These are phyloP conservation scores for Epichloe hybrida DNA, from an alignment of 2,329 filamentous ascomycete species.

Conservation along the genomic window DNA sequence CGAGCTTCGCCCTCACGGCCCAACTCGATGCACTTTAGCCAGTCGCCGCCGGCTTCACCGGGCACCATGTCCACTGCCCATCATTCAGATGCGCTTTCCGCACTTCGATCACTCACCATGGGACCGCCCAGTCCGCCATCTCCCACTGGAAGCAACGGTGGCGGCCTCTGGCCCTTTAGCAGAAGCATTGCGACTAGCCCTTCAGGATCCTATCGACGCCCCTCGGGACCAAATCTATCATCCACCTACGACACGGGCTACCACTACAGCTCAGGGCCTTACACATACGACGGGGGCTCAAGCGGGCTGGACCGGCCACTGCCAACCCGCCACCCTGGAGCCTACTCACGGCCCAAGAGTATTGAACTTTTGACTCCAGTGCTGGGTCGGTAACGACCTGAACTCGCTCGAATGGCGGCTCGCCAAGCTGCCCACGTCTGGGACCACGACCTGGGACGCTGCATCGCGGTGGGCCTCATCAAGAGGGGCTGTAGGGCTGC, in stretches of 20 bases:
- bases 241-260: conserved; percentile 39
- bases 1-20: conserved; percentile 49
- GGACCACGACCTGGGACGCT: neutral
- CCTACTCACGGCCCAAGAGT: conserved; percentile 45
- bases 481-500: conserved; percentile 3
- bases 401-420: too few species aligned
- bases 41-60: conserved; percentile 38
- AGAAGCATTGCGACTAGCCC: conserved; percentile 39
- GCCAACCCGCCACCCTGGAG: conserved; percentile 39
- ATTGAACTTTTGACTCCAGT: conserved; percentile 51
- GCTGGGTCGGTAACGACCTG: conserved; percentile 29
- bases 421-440: neutral
- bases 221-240: conserved; percentile 27
- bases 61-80: conserved; percentile 18
- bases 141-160: conserved; percentile 28
- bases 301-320: conserved; percentile 39
- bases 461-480: neutral
- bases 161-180: conserved; percentile 40
- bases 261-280: conserved; percentile 21
- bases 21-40: conserved; percentile 36
- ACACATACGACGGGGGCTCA: conserved; percentile 22
- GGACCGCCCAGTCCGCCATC: conserved; percentile 43
- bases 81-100: conserved; percentile 34
- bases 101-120: conserved; percentile 40
- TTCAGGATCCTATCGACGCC: conserved; percentile 35